Evolutionary conservation across 2,329 filamentous ascomycete species (phyloP), one percentile per base, ranked within the genome.

Genomic region (Claviceps fusiformis): DNA sequence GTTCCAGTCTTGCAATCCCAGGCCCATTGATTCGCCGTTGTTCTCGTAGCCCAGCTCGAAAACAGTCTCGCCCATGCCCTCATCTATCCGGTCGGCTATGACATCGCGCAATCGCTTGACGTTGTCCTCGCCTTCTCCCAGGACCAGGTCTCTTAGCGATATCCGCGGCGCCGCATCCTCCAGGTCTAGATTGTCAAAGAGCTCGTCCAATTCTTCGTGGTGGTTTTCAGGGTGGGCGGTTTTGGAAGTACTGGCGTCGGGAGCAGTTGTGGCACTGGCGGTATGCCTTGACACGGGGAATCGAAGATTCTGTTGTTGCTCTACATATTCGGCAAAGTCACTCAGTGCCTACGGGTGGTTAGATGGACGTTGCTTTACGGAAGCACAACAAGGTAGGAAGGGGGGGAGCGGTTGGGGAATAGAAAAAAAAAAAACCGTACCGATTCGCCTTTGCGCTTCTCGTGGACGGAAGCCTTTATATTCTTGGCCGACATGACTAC

Each of bases 311-410:
- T 97, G 93, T 68, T 97, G 91, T 68, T 90, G 87, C 70, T 97
- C 90, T 61, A 96, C 93, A 65, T 96, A 97, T 65, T 98, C 93
- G 69, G 91, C 90, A 68, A 98, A 98, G 64, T 97, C 93, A 74
- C 87, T 93, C 55, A 98, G 79, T 13, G 92, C 91, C 78, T 62
- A 43, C 41, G 24, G 33, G 33, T 11, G 35, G 59, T 62, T 19
- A 59, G 54, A 54, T 6, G 35, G 17, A 17, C 10, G 24, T 3
- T 5, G 3, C 43, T 47, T 37, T 15, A 46, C 2, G 13, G 1
- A 29, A 17, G 44, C 7, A 46, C 19, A 19, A 19, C 19, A 27
- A 8, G 27, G 11, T 24, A 15, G 24, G n/a, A 10, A 24, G 3
- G 27, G 43, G n/a, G 19, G 19, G 19, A 19, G 19, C 19, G 19